A percentile compares a stretch with the other conserved stretches of the same genome.
Evolutionary conservation across 2,329 filamentous ascomycete genomes (phyloP).

Genomic region (Apiospora saccharicola): DNA sequence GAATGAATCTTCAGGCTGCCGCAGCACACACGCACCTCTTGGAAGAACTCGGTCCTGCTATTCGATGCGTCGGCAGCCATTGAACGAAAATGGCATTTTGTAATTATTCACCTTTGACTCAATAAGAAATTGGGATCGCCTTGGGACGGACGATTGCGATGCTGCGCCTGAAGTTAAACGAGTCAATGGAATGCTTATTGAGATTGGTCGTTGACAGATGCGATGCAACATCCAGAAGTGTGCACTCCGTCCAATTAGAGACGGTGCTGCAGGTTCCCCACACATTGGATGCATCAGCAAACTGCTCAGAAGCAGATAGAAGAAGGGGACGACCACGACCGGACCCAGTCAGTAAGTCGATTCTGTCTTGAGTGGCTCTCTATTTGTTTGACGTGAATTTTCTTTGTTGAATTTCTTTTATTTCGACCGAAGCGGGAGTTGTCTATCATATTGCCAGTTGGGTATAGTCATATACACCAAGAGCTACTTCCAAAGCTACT

Average conservation of each 20-base stretch:
- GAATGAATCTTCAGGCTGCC: background rate
- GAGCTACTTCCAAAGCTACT: background rate
- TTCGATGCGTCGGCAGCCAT: constrained; percentile 23
- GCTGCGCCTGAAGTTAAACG: background rate
- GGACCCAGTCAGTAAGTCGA: background rate
- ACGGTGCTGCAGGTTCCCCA: background rate
- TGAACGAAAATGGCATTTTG: constrained; percentile 16
- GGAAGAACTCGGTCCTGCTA: constrained; percentile 42
- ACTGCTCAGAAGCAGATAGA: background rate
- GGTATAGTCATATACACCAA: background rate
- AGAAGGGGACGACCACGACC: background rate
- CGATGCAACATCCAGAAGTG: background rate
- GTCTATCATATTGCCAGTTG: no score
- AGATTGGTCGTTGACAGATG: constrained; percentile 1
- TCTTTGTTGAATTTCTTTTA: background rate
- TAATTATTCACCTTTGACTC: background rate
- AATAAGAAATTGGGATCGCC: background rate
- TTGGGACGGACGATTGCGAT: background rate
- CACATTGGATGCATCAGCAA: constrained; percentile 11
- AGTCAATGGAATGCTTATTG: background rate
- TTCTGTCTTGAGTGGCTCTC: background rate
- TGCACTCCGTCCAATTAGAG: background rate
- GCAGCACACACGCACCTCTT: constrained; percentile 36
- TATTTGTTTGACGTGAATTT: background rate
- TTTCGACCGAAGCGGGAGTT: background rate